Conservation (phyloP, 768 basidiomycete species). For the Suillus occidentalis region DNA sequence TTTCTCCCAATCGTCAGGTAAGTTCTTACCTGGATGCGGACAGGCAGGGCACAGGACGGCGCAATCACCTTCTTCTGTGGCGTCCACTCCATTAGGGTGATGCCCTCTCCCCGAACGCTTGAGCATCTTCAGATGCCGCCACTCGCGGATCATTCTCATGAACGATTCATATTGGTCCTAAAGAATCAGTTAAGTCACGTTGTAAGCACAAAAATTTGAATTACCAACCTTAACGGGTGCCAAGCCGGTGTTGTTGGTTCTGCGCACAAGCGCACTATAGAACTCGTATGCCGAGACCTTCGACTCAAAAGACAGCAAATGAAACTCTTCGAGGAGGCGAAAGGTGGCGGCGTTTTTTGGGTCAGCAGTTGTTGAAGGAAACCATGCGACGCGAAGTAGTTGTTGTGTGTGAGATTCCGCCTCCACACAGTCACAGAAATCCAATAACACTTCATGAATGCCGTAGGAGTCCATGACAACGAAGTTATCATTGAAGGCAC, state of each 20-base stretch:
- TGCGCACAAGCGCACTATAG: conserved; percentile 22
- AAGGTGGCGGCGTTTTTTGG: conserved; percentile 4
- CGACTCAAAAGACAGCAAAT: conserved; percentile 29
- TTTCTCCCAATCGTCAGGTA: too few relatives aligned
- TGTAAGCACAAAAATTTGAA: too few relatives aligned
- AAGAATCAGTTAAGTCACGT: too few relatives aligned
- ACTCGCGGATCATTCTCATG: too few relatives aligned
- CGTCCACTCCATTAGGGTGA: too few relatives aligned
- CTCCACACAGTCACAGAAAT: conserved; percentile 15
- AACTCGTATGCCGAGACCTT: conserved; percentile 30
- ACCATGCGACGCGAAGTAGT: conserved; percentile 12
- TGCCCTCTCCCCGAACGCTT: too few relatives aligned
- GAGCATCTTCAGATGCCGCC: too few relatives aligned
- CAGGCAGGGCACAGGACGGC: too few relatives aligned
- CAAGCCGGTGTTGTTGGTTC: conserved; percentile 28
- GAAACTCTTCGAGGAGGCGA: conserved; percentile 22
- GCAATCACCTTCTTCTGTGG: too few relatives aligned
- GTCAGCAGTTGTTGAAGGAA: conserved; percentile 7
- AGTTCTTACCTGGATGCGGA: too few relatives aligned
- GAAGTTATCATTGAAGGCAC: conserved; percentile 14
- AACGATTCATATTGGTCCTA: too few relatives aligned
- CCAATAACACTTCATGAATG: conserved; percentile 19
- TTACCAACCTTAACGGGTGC: neutral
- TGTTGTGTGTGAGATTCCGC: conserved; percentile 5
- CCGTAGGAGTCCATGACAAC: conserved; percentile 24